These are phyloP conservation scores for Yarrowia hollandica DNA, from an alignment of 805 yeast species.

Conservation along the genomic window DNA sequence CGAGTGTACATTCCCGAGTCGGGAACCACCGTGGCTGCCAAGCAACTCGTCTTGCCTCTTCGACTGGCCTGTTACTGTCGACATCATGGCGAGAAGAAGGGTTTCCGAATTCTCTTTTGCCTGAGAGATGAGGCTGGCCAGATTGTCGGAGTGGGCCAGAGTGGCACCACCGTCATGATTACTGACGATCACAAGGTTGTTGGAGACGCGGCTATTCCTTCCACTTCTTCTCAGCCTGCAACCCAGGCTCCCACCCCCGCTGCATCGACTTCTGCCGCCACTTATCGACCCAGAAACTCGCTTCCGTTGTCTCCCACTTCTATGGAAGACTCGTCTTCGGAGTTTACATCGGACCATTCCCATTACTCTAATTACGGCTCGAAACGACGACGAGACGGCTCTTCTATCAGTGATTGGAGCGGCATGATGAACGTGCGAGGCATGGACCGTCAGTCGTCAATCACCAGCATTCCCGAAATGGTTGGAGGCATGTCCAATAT, in stretches of 20 bases:
- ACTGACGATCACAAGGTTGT: slow-evolving; percentile 84
- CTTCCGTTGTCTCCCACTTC: slow-evolving; percentile 26
- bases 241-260: neutral
- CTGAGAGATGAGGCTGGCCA: slow-evolving; percentile 60
- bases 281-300: slow-evolving; percentile 9
- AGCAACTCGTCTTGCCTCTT: slow-evolving; percentile 55
- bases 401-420: slow-evolving; percentile 24
- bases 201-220: neutral
- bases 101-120: slow-evolving; percentile 58
- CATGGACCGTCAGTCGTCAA: slow-evolving; percentile 16
- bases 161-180: slow-evolving; percentile 74
- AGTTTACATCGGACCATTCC: slow-evolving; percentile 25
- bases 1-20: neutral
- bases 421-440: slow-evolving; percentile 25
- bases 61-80: slow-evolving; percentile 94
- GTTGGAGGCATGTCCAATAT: slow-evolving; percentile 17
- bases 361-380: slow-evolving; percentile 20
- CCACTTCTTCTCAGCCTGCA: neutral
- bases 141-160: slow-evolving; percentile 66
- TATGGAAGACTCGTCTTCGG: slow-evolving; percentile 25
- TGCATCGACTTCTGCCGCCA: neutral
- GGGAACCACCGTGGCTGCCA: slow-evolving; percentile 35
- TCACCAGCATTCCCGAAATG: slow-evolving; percentile 27
- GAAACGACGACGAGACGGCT: slow-evolving; percentile 26
- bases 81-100: slow-evolving; percentile 84